Percentiles rank a stretch among this genome's conserved stretches.
These are phyloP conservation scores for Coemansia guatemalensis DNA, from an alignment of 192 early-diverging fungal species.

Conservation along the genomic window DNA sequence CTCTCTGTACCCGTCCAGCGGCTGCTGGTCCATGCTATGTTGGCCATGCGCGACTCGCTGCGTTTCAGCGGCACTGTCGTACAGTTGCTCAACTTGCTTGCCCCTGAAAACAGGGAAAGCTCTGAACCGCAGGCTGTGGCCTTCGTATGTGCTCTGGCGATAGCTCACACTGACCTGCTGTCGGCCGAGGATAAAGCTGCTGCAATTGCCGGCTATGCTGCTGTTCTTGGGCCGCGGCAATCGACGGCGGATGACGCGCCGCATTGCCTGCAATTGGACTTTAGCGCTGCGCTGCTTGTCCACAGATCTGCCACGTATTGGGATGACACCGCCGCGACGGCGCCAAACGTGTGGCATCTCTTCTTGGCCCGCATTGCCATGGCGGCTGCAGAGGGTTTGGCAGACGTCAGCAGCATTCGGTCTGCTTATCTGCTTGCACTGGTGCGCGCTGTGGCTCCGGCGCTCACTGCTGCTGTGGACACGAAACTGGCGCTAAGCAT, in stretches of 20 bases:
- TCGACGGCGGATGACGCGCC: background rate
- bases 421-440: constrained; percentile 10
- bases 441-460: constrained; percentile 16
- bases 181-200: background rate
- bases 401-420: background rate
- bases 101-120: background rate
- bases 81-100: constrained; percentile 10
- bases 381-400: background rate
- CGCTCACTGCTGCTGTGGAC: constrained; percentile 10
- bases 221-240: background rate
- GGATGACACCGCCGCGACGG: constrained; percentile 5
- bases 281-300: constrained; percentile 16
- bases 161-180: constrained; percentile 17
- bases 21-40: constrained; percentile 31
- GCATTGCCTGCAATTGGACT: constrained; percentile 20
- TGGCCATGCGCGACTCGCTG: constrained; percentile 21
- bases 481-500: constrained; percentile 6
- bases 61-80: constrained; percentile 14
- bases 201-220: constrained; percentile 5
- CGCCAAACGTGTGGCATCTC: constrained; percentile 19
- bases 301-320: constrained; percentile 13
- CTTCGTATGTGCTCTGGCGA: constrained; percentile 22
- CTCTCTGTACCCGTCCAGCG: constrained; percentile 11
- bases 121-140: constrained; percentile 1
- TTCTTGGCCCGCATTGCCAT: constrained; percentile 14